Base-by-base conservation (phyloP, 139 green algal genomes). In the Parachlorella kessleri region DNA sequence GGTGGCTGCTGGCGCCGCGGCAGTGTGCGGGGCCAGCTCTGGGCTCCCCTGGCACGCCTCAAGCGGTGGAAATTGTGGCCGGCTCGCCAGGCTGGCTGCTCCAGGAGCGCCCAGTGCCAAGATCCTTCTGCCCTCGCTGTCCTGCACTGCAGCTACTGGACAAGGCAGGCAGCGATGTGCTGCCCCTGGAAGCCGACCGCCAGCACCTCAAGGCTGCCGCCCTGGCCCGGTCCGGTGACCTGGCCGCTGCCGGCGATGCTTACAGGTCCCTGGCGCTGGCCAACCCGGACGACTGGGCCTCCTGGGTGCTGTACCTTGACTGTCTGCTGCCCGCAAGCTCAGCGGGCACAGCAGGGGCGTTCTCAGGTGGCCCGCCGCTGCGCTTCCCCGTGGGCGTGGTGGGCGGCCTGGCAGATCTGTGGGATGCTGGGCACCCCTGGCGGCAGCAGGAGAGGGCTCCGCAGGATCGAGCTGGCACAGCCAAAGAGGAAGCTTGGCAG, bases 231-330 rank as follows among this genome's bases (percentile, higher is more conserved):
- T 42, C 39, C 0, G 89, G 91, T 2, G 75, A 92, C 70, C 63
- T 83, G 32, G 3, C 5, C 5, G 83, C 59, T 6, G 90, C 88
- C 26, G 80, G 88, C 37, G 68, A 8, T 21, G 66, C 68, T 24
- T 81, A 92, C 30, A 59, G 55, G 2, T 64, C 87, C 39, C 75
- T 64, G 48, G 40, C 88, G 73, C 26, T 48, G 26, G 42, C 72
- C 2, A 73, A 88, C 55, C 86, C 89, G 1, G 91, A 95, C 28
- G 90, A 95, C 76, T 95, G 89, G 90, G 69, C 63, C 1, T 71
- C 55, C 40, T 78, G 86, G 73, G 73, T 78, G 67, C 78, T 85
- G 24, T 94, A 88, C 78, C 73, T 92, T n/a, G 88, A 94, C 72
- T 92, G 85, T 75, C 26, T 87, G 48, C 64, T 94, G 75, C 81